Evolutionary conservation across 768 basidiomycete genomes (phyloP).

Genomic region (Lactarius quietus): DNA sequence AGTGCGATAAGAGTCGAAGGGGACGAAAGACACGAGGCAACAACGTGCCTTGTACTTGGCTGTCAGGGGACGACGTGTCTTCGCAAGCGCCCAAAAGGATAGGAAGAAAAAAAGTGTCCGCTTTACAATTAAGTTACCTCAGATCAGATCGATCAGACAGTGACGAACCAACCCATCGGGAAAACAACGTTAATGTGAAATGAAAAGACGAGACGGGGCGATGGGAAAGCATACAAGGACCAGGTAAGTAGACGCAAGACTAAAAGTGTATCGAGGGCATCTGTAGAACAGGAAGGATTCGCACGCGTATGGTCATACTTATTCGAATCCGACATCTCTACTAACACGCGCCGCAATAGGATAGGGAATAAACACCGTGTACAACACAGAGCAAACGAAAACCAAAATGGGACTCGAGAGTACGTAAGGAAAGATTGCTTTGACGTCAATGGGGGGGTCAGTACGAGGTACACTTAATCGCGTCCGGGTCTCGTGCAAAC

Average conservation of each 20-base stretch:
- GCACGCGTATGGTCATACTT: not conserved
- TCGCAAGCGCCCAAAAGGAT: too few relatives aligned
- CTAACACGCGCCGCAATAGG: not conserved
- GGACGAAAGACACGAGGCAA: not conserved
- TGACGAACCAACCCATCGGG: too few relatives aligned
- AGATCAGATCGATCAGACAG: too few relatives aligned
- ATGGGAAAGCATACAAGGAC: too few relatives aligned
- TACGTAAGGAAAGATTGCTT: not conserved
- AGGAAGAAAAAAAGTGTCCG: too few relatives aligned
- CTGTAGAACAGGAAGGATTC: not conserved
- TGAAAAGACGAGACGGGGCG: too few relatives aligned
- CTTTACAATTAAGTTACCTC: too few relatives aligned
- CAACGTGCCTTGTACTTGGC: not conserved
- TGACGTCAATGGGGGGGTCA: not conserved
- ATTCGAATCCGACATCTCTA: not conserved
- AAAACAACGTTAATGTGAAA: too few relatives aligned
- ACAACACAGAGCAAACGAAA: too few relatives aligned
- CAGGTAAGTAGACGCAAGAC: not conserved
- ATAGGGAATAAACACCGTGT: not conserved
- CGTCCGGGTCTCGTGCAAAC: not conserved
- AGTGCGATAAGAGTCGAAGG: not conserved
- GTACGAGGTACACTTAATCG: not conserved
- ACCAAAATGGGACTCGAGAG: too few relatives aligned
- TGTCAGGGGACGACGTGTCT: too few relatives aligned
- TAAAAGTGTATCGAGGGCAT: too few relatives aligned